Evolutionary conservation across 73 alveolate genomes (phyloP).

Genomic region (Symbiodinium natans): DNA sequence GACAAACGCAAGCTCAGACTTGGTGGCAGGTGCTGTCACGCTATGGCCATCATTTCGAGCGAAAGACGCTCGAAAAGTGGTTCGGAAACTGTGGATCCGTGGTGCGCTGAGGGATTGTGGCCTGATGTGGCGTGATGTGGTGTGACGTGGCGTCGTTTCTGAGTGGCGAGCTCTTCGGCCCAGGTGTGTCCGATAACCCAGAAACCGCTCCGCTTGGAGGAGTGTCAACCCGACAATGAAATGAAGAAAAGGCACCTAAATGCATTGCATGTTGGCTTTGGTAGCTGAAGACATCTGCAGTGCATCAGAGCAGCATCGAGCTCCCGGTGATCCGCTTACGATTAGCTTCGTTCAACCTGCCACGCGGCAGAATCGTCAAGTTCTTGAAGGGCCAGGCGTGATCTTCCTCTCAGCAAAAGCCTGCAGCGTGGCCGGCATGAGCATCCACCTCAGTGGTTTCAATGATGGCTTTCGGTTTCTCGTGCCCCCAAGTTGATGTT

Average conservation of each 20-base stretch:
- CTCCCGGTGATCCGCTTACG: background rate
- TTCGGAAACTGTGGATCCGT: conserved; percentile 90
- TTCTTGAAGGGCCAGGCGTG: conserved; percentile 55
- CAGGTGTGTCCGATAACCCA: conserved; percentile 91
- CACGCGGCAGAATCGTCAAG: conserved; percentile 68
- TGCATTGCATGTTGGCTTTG: background rate
- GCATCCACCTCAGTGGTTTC: background rate
- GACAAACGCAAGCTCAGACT: background rate
- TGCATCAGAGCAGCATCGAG: background rate
- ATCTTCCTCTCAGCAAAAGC: background rate
- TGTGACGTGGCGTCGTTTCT: background rate
- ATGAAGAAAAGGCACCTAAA: conserved; percentile 55
- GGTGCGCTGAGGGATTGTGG: background rate
- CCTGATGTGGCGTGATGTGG: background rate
- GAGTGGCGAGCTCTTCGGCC: background rate
- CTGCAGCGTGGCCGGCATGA: background rate
- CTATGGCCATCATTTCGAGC: conserved; percentile 81
- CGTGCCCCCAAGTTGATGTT: background rate
- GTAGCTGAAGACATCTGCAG: no score
- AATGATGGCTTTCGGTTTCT: background rate
- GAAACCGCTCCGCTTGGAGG: conserved; percentile 47
- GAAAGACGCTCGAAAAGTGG: conserved; percentile 81
- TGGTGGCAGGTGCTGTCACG: conserved; percentile 62
- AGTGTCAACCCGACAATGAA: conserved; percentile 73
- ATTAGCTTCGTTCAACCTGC: background rate